Conservation (phyloP, 2,329 filamentous ascomycete genomes). For the Pezicula neosporulosa region DNA sequence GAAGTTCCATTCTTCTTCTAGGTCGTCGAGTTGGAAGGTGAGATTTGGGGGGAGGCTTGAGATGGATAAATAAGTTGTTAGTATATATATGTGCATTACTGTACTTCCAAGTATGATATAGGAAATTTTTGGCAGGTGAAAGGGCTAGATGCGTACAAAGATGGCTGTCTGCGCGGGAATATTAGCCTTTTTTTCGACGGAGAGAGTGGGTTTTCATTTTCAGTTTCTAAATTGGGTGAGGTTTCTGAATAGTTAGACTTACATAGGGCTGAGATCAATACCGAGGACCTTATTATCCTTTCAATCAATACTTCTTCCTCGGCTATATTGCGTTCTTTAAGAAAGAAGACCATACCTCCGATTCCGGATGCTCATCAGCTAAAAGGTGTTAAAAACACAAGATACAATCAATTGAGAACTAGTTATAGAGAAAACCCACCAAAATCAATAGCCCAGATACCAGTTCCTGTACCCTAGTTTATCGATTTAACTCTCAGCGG, state of each 20-base stretch:
- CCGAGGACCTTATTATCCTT: conserved; percentile 24
- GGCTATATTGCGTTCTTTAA: not conserved
- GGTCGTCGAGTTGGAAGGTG: conserved; percentile 53
- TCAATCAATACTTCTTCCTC: not conserved
- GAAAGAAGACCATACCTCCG: conserved; percentile 6
- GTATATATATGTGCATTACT: too few relatives aligned
- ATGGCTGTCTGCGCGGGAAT: too few relatives aligned
- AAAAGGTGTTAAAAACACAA: not conserved
- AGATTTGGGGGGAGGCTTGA: conserved; percentile 51
- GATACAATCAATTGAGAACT: not conserved
- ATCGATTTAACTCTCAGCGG: too few relatives aligned
- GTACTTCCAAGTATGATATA: too few relatives aligned
- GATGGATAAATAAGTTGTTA: not conserved
- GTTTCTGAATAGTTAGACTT: not conserved
- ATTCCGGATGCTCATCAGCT: conserved; percentile 17
- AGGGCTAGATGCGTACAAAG: too few relatives aligned
- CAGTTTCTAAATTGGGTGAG: too few relatives aligned
- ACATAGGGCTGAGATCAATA: conserved; percentile 32
- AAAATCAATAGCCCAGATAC: conserved; percentile 15
- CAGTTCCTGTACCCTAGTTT: conserved; percentile 7
- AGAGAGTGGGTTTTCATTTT: too few relatives aligned
- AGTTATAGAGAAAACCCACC: not conserved
- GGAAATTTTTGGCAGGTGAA: too few relatives aligned
- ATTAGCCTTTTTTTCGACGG: too few relatives aligned
- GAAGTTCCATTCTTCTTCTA: conserved; percentile 53